Percentiles rank a stretch among this genome's conserved stretches.
phyloP scores from a whole-genome alignment of 2,329 filamentous ascomycete species.

The Scedosporium boydii region DNA sequence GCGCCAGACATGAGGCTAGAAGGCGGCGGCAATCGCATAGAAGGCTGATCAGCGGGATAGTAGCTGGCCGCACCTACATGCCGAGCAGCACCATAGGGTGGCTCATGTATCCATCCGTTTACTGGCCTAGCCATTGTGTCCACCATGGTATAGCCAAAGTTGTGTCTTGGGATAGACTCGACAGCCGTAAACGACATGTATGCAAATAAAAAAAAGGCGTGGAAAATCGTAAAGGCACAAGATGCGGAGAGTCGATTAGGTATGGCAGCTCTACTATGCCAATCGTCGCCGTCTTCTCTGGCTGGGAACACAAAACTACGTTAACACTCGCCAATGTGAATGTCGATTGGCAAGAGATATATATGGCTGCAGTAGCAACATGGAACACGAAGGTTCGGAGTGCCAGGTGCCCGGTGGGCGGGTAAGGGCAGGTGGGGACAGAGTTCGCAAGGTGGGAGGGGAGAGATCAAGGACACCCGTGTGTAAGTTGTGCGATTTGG shows the following conservation, averaged over 20 bases:
- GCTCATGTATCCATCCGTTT: constrained; percentile 16
- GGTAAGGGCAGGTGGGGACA: neutral
- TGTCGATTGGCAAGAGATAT: neutral
- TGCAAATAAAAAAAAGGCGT: neutral
- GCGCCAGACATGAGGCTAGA: constrained; percentile 14
- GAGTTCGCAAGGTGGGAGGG: neutral
- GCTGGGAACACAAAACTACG: constrained; percentile 1
- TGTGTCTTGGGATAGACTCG: constrained; percentile 16
- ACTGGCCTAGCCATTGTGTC: constrained; percentile 26
- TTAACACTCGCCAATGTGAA: neutral
- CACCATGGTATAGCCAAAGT: constrained; percentile 20
- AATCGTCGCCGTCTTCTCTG: neutral
- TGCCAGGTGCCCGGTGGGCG: constrained; percentile 4
- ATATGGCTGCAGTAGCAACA: neutral
- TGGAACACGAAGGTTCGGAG: neutral
- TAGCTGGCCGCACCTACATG: constrained; percentile 13
- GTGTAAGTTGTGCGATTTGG: neutral
- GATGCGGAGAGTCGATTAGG: neutral
- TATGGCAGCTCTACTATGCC: neutral
- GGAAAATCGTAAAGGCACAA: neutral
- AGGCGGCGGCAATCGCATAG: constrained; percentile 17
- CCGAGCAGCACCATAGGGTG: constrained; percentile 17
- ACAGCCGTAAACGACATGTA: constrained; percentile 22
- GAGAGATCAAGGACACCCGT: neutral
- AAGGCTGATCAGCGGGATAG: constrained; percentile 17